Evolutionary conservation across 2,329 filamentous ascomycete genomes (phyloP).

Genomic region (Teratosphaeria nubilosa): DNA sequence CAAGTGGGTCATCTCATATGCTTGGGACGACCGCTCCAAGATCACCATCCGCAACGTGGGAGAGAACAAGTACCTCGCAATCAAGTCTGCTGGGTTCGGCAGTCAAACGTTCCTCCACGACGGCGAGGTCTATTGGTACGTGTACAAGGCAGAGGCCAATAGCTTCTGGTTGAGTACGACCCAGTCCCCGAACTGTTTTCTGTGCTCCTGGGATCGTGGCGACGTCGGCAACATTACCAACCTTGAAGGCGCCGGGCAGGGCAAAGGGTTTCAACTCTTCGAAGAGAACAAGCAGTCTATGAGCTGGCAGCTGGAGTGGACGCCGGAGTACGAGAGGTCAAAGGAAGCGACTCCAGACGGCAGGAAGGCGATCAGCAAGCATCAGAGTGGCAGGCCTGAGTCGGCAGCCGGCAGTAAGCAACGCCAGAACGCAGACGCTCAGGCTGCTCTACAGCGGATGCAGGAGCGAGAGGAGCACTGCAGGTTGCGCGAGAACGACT

Average conservation of each 20-base stretch:
- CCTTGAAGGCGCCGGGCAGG: neutral
- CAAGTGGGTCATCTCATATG: conserved; percentile 8
- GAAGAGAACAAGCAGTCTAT: conserved; percentile 1
- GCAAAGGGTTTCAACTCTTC: conserved; percentile 3
- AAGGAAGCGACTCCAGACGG: conserved; percentile 4
- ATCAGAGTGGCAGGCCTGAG: conserved; percentile 1
- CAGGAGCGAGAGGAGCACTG: neutral
- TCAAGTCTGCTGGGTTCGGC: neutral
- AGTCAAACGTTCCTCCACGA: conserved; percentile 2
- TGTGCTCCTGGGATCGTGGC: conserved; percentile 2
- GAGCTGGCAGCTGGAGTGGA: conserved; percentile 7
- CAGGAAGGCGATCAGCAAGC: neutral
- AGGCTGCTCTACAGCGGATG: conserved; percentile 1
- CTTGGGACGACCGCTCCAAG: conserved; percentile 4
- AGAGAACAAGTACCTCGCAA: conserved; percentile 3
- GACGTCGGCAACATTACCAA: conserved; percentile 5
- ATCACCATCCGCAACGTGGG: conserved; percentile 2
- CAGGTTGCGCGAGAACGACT: neutral
- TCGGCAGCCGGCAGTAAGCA: neutral
- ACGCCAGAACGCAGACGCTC: neutral
- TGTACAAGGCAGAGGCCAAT: conserved; percentile 3
- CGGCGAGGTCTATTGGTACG: conserved; percentile 4
- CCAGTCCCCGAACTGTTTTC: conserved; percentile 5
- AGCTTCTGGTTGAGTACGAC: conserved; percentile 7
- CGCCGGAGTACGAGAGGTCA: conserved; percentile 5